Conservation (phyloP, 768 basidiomycete species). For the Leccinellum rugosiceps region DNA sequence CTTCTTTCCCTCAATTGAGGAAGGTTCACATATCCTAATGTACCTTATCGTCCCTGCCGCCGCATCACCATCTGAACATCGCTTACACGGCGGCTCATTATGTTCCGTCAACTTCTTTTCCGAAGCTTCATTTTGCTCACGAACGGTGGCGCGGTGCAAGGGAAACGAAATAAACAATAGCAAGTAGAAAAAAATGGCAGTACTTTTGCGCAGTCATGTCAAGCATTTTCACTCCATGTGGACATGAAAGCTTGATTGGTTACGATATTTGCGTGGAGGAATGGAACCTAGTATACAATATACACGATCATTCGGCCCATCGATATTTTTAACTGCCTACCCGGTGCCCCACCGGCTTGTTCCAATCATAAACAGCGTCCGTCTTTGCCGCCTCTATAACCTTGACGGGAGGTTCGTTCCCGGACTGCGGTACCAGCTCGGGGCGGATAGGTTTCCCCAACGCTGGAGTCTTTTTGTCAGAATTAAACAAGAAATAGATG, state of each 20-base stretch:
- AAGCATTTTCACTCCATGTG: conserved; percentile 3
- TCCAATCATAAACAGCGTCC: conserved; percentile 16
- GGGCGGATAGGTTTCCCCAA: conserved; percentile 13
- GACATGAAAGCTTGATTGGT: neutral
- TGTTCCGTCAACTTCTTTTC: conserved; percentile 22
- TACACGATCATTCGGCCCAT: conserved; percentile 1
- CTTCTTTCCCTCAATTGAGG: conserved; percentile 11
- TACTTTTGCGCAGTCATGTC: conserved; percentile 15
- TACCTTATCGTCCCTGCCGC: conserved; percentile 20
- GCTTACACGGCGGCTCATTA: conserved; percentile 19
- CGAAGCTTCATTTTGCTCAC: conserved; percentile 6
- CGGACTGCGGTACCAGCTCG: conserved; percentile 20
- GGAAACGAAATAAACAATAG: conserved; percentile 19
- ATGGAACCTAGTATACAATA: neutral
- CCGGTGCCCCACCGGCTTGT: conserved; percentile 9
- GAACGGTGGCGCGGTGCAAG: conserved; percentile 8
- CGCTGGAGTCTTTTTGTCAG: conserved; percentile 18
- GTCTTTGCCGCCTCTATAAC: conserved; percentile 12
- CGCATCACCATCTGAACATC: conserved; percentile 17
- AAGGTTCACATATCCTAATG: conserved; percentile 23
- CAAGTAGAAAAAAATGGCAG: conserved; percentile 13
- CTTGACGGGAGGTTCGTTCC: neutral
- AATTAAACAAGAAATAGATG: neutral
- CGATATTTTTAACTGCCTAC: conserved; percentile 8
- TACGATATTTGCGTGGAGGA: neutral